phyloP scores from a whole-genome alignment of 2,329 filamentous ascomycete species.

The Metarhizium sp. region DNA sequence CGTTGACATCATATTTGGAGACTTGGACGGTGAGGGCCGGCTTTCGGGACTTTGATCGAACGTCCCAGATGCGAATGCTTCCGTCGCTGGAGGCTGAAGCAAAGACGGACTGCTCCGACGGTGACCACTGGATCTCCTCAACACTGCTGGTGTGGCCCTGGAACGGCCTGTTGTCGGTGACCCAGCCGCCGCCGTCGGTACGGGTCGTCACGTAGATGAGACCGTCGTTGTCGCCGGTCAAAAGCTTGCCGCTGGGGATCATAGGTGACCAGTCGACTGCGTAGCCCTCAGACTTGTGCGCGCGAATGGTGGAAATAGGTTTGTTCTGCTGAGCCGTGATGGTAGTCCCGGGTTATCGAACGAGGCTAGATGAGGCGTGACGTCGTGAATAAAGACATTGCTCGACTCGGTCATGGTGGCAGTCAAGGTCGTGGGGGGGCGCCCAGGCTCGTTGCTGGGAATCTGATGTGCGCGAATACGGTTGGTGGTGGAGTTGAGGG shows the following conservation, averaged over 20 bases:
- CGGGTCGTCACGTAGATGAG: constrained; percentile 81
- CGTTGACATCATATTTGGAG: constrained; percentile 82
- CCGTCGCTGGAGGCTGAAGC: constrained; percentile 90
- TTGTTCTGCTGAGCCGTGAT: constrained; percentile 80
- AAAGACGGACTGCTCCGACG: constrained; percentile 86
- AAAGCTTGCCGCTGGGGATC: constrained; percentile 69
- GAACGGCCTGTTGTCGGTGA: constrained; percentile 76
- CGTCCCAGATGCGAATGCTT: constrained; percentile 92
- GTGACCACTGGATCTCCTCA: constrained; percentile 96
- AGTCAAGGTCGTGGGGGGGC: constrained; percentile 71
- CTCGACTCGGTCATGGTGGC: constrained; percentile 89
- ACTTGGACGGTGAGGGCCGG: constrained; percentile 82
- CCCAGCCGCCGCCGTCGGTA: constrained; percentile 80
- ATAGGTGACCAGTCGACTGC: constrained; percentile 89
- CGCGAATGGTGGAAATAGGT: constrained; percentile 75
- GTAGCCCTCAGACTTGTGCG: constrained; percentile 91
- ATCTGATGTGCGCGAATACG: constrained; percentile 82
- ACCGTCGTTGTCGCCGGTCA: constrained; percentile 87
- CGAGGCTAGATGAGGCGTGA: constrained; percentile 77
- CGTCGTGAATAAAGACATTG: constrained; percentile 85
- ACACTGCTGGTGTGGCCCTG: constrained; percentile 76
- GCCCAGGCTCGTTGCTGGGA: constrained; percentile 58
- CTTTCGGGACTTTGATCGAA: constrained; percentile 79
- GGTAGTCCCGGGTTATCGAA: constrained; percentile 78
- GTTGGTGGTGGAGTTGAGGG: constrained; percentile 81